Evolutionary conservation across 345 rosid genomes (phyloP), one percentile per base, ranked within the genome.

Genomic region (Physaria fendleri): DNA sequence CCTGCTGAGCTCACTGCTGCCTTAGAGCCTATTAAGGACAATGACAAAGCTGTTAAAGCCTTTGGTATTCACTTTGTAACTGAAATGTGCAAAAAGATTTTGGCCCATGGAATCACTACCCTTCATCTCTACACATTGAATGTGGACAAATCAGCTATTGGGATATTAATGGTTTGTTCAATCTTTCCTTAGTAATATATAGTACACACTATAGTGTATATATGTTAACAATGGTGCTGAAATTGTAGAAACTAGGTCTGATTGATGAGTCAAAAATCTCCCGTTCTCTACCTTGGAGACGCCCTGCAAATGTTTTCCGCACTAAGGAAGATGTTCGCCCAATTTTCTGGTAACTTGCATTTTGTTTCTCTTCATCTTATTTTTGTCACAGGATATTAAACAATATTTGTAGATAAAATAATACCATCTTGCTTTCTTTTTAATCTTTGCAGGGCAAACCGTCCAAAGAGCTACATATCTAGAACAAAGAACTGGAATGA

Each of bases 401-500:
- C 25, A 37, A 4, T 45, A 11, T 27, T 2, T 43, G 39, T 28
- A 11, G 43, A 62, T 46, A 13, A n/a, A 8, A 39, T 14, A 55
- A 39, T 15, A 69, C 8, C 32, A 46, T n/a, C n/a, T 55, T 74
- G 49, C 42, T 18, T 21, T 33, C 33, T 41, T 35, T 33, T 11
- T 13, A 39, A 66, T 77, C 40, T 52, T 78, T 71, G 53, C 67
- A 89, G 99, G 99, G 96, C 99, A 56, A 93, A 89, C 71, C 97
- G 97, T 71, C 99, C 99, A 12, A 89, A 90, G 90, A 93, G 99
- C 80, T 93, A 93, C 72, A 56, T 93, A 53, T 62, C 85, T 29
- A 85, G 99, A 81, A 89, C 99, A 48, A 61, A 74, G 56, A 88
- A 85, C 46, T 93, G 99, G 99, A 95, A 90, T 32, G 94, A 82